Evolutionary conservation across 176 grass and related monocot genomes (phyloP).

Genomic region (Chloris gayana): DNA sequence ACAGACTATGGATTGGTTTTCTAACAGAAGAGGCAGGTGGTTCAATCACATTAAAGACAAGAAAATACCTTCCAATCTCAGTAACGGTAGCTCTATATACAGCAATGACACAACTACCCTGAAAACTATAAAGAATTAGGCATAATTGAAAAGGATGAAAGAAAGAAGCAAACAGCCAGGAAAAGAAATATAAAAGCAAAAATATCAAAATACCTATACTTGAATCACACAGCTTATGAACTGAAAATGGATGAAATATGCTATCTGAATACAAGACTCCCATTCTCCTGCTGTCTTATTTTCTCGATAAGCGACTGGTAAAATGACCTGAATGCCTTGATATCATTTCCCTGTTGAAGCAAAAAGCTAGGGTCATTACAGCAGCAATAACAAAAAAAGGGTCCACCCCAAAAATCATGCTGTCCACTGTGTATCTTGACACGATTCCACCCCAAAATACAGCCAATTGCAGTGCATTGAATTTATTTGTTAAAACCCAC

Average conservation of each 20-base stretch:
- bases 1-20: neutral
- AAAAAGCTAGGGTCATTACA: constrained; percentile 30
- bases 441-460: constrained; percentile 22
- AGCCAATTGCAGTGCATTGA: neutral
- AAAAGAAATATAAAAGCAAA: neutral
- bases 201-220: constrained; percentile 45
- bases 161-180: neutral
- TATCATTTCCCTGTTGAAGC: constrained; percentile 72
- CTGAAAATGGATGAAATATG: constrained; percentile 39
- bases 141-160: constrained; percentile 2
- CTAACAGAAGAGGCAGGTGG: neutral
- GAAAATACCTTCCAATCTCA: constrained; percentile 59
- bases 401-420: constrained; percentile 3
- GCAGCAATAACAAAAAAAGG: neutral
- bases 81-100: constrained; percentile 59
- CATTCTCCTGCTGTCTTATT: constrained; percentile 86
- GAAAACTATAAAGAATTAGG: constrained; percentile 39
- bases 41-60: constrained; percentile 17
- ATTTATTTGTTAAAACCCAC: constrained; percentile 25
- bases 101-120: constrained; percentile 51
- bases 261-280: constrained; percentile 97
- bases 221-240: constrained; percentile 30
- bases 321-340: constrained; percentile 81
- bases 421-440: neutral
- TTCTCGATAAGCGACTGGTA: constrained; percentile 90